Percentiles rank a stretch among this genome's conserved stretches.
Evolutionary conservation across 352 stramenopile genomes (phyloP).

Genomic region (Pythium catenulatum): DNA sequence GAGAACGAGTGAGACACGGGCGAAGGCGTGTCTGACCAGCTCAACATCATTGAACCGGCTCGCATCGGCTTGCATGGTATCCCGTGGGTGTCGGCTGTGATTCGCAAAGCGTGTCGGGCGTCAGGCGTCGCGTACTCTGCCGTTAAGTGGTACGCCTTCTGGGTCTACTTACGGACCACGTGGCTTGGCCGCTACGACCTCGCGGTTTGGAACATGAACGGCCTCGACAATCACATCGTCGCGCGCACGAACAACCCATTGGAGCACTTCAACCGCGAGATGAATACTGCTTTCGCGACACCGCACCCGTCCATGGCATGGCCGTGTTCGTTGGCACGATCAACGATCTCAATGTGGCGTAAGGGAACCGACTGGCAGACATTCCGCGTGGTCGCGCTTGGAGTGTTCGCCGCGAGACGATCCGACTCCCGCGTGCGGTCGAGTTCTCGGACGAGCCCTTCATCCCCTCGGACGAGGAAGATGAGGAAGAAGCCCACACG

Average conservation of each 20-base stretch:
- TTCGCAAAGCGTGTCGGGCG: neutral
- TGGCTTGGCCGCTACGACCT: constrained; percentile 37
- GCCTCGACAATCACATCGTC: constrained; percentile 4
- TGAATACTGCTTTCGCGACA: constrained; percentile 17
- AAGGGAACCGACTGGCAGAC: no score
- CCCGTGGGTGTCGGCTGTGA: neutral
- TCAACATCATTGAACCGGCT: constrained; percentile 3
- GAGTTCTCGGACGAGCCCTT: no score
- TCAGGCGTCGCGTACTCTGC: neutral
- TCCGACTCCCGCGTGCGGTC: no score
- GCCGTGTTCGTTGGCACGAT: neutral
- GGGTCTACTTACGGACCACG: constrained; percentile 44
- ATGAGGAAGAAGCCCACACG: no score
- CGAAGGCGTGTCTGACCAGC: neutral
- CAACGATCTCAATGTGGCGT: no score
- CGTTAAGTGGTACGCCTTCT: constrained; percentile 18
- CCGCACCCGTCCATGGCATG: neutral
- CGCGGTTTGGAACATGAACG: constrained; percentile 36
- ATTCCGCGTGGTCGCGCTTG: neutral
- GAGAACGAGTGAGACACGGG: neutral
- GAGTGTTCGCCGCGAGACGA: no score
- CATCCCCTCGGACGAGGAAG: no score
- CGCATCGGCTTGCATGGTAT: neutral
- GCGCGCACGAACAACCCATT: constrained; percentile 29
- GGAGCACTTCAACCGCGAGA: constrained; percentile 10